Percentiles rank a stretch among this genome's conserved stretches.
Conservation (phyloP, 2,329 filamentous ascomycete genomes). For the Taxawa tesnikishii region DNA sequence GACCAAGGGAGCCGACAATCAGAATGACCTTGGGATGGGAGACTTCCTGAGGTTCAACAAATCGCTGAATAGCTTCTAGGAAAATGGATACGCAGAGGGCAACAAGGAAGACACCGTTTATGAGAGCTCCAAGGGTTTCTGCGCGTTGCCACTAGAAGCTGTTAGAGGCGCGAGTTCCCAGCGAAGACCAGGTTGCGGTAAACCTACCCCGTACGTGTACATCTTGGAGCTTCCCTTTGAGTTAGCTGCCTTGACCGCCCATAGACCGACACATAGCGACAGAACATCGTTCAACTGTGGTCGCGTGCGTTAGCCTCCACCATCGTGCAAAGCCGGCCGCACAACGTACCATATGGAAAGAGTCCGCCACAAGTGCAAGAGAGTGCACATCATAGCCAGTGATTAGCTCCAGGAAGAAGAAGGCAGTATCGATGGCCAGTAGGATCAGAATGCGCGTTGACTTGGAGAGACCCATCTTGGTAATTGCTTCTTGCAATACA, state of each 20-base stretch:
- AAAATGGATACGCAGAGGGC: conserved; percentile 94
- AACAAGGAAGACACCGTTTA: conserved; percentile 96
- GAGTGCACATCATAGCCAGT: conserved; percentile 81
- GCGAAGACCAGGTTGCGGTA: neutral
- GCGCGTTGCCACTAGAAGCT: conserved; percentile 73
- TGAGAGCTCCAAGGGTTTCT: conserved; percentile 88
- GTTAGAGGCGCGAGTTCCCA: conserved; percentile 13
- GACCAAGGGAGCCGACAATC: conserved; percentile 74
- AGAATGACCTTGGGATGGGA: conserved; percentile 75
- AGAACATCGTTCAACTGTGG: conserved; percentile 86
- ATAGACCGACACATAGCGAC: conserved; percentile 80
- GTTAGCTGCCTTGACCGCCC: conserved; percentile 85
- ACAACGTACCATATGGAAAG: conserved; percentile 81
- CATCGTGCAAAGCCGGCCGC: neutral
- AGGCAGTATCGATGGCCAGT: conserved; percentile 75
- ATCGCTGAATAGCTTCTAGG: conserved; percentile 82
- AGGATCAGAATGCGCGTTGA: conserved; percentile 85
- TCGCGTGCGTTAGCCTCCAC: neutral
- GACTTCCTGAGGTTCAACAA: conserved; percentile 84
- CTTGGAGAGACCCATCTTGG: conserved; percentile 79
- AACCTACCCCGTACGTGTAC: conserved; percentile 82
- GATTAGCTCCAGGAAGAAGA: conserved; percentile 82
- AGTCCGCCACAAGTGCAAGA: conserved; percentile 86
- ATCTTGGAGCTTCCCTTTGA: conserved; percentile 69
- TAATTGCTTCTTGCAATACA: neutral